These are phyloP conservation scores for Ceratocystis diversiconidia DNA, from an alignment of 2,329 filamentous ascomycete genomes.

Conservation along the genomic window DNA sequence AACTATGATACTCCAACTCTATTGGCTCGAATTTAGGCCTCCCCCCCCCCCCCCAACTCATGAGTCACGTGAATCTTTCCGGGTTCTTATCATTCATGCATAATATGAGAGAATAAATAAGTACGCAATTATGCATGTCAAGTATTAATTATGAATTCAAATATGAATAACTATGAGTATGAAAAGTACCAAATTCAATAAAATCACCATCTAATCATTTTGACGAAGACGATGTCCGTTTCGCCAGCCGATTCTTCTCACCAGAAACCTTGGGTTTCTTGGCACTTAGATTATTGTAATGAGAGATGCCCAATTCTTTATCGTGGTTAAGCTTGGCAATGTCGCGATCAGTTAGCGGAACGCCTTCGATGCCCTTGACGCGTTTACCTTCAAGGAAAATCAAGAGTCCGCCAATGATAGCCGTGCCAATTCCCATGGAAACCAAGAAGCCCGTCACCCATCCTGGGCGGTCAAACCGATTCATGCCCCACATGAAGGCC, in stretches of 20 bases:
- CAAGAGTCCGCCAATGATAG: slow-evolving; percentile 49
- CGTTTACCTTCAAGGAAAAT: slow-evolving; percentile 58
- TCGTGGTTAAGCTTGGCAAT: slow-evolving; percentile 36
- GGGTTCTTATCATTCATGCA: background rate
- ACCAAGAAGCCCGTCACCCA: slow-evolving; percentile 75
- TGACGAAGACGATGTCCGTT: background rate
- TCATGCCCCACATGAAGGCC: slow-evolving; percentile 72
- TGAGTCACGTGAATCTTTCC: no score
- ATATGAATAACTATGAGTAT: background rate
- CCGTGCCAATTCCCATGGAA: slow-evolving; percentile 54
- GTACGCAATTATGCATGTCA: no score
- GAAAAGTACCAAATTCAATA: slow-evolving; percentile 5
- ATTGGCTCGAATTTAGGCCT: no score
- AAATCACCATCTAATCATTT: background rate
- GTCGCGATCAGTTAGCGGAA: slow-evolving; percentile 46
- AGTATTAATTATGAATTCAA: background rate
- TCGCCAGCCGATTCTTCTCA: slow-evolving; percentile 22
- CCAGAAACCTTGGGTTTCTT: slow-evolving; percentile 34
- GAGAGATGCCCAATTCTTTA: slow-evolving; percentile 39
- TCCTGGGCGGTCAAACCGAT: slow-evolving; percentile 56
- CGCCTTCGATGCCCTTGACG: slow-evolving; percentile 58
- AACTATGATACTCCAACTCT: no score
- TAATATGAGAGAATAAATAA: background rate
- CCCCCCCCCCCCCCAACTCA: no score
- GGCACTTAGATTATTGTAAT: slow-evolving; percentile 44